phyloP scores from a whole-genome alignment of 1,284 basidiomycete genomes.

The Papiliotrema terrestris region DNA sequence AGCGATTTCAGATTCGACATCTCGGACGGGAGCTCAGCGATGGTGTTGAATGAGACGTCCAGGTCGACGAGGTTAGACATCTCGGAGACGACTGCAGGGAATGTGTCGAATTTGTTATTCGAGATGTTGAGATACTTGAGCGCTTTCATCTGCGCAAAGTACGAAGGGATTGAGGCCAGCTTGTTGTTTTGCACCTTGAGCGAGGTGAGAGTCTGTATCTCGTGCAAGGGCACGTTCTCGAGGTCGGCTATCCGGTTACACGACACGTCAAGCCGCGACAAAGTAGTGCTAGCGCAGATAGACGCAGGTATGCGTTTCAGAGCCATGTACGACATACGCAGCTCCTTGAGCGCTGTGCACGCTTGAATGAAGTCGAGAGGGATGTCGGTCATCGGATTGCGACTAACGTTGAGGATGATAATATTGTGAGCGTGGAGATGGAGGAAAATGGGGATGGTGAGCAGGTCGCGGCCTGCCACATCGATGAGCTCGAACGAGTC shows the following conservation, averaged over 20 bases:
- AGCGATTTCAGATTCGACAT: slow-evolving; percentile 69
- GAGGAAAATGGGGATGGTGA: slow-evolving; percentile 84
- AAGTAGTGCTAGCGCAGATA: slow-evolving; percentile 68
- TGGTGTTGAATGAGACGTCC: slow-evolving; percentile 93
- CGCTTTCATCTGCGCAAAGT: slow-evolving; percentile 70
- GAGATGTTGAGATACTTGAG: slow-evolving; percentile 87
- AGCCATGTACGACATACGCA: slow-evolving; percentile 88
- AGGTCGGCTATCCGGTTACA: slow-evolving; percentile 91
- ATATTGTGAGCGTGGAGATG: slow-evolving; percentile 85
- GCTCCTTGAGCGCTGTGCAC: slow-evolving; percentile 76
- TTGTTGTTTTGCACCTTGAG: slow-evolving; percentile 91
- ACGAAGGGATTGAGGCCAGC: slow-evolving; percentile 78
- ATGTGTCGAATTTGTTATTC: slow-evolving; percentile 88
- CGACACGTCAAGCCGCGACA: slow-evolving; percentile 84
- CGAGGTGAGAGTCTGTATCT: slow-evolving; percentile 67
- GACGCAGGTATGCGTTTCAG: slow-evolving; percentile 90
- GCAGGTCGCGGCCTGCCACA: slow-evolving; percentile 75
- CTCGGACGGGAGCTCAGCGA: slow-evolving; percentile 74
- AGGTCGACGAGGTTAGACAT: slow-evolving; percentile 75
- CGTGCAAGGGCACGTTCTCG: slow-evolving; percentile 77
- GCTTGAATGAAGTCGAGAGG: slow-evolving; percentile 95
- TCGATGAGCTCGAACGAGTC: slow-evolving; percentile 80
- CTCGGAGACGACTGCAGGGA: slow-evolving; percentile 74
- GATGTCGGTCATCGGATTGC: slow-evolving; percentile 94
- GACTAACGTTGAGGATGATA: slow-evolving; percentile 80